Evolutionary conservation across 2,329 filamentous ascomycete species (phyloP), one percentile per base, ranked within the genome.

Genomic region (Clonostachys byssicola): DNA sequence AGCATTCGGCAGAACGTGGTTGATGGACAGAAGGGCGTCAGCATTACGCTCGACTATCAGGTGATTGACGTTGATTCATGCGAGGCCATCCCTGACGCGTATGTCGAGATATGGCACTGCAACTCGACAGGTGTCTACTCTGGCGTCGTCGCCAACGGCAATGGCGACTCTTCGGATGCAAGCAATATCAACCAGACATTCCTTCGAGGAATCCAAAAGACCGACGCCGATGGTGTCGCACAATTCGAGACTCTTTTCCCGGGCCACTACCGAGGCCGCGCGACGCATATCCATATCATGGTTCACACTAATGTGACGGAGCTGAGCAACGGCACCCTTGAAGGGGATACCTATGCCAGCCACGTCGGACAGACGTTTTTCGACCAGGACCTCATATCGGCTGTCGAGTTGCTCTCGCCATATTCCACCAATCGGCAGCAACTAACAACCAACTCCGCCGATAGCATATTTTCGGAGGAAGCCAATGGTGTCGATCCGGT

Each of bases 321-420:
- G 5, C 52, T 60, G 14, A 42, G 54, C 34, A 69, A 70, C 53
- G 51, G 59, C 34, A 68, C 67, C 1, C 59, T 70, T 5, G 59
- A 60, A 17, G 60, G 57, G 33, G 57, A 63, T 1, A 61, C 60
- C 40, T 64, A 63, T 34, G 72, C 79, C 46, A 75, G 78, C 9
- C 80, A 86, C 60, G 73, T 85, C 33, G 81, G 82, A n/a, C 81
- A 86, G 60, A 62, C 82, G 47, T 86, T 82, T 66, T 80, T 83
- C 57, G 79, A 84, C 60, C 76, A 84, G 56, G 68, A 71, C 46
- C 72, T 86, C 34, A 73, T 81, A 50, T 51, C 61, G 5, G 57
- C 66, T 18, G 78, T 84, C 42, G 77, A 82, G 49, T 56, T 62
- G 16, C 64, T 65, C 1, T 56, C 62, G 3, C 79, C 80, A 1